A percentile compares a stretch with the other conserved stretches of the same genome.
phyloP scores from a whole-genome alignment of 768 basidiomycete genomes.

The Suillus placidus region DNA sequence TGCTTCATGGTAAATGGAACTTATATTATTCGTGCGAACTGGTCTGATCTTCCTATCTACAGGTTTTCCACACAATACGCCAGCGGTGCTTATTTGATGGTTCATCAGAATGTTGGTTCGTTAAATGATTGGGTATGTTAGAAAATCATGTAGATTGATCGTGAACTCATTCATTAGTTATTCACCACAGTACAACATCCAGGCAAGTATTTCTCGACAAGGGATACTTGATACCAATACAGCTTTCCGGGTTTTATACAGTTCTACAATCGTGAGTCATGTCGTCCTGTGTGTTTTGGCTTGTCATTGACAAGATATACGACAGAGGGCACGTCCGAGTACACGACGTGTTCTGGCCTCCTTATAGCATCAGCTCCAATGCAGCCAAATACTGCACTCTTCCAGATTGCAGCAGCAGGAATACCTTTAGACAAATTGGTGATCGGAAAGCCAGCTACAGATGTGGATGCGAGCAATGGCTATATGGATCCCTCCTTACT shows the following conservation, averaged over 20 bases:
- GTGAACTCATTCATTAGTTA: background rate
- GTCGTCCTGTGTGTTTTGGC: background rate
- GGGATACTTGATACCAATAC: background rate
- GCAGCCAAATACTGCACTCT: conserved; percentile 48
- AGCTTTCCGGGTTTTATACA: conserved; percentile 27
- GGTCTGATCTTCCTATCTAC: background rate
- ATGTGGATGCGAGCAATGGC: too few relatives aligned
- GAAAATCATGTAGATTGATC: background rate
- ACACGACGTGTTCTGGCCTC: conserved; percentile 41
- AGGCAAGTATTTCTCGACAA: conserved; percentile 1
- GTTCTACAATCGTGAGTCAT: conserved; percentile 40
- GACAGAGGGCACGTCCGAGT: conserved; percentile 40
- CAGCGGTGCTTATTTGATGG: conserved; percentile 43
- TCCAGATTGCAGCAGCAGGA: conserved; percentile 54
- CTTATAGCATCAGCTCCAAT: conserved; percentile 40
- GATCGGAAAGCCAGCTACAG: too few relatives aligned
- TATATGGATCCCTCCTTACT: too few relatives aligned
- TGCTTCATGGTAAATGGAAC: conserved; percentile 40
- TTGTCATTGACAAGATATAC: background rate
- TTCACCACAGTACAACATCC: conserved; percentile 16
- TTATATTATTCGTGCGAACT: background rate
- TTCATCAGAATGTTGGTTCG: conserved; percentile 42
- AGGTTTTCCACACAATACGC: conserved; percentile 42
- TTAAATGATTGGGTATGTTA: conserved; percentile 46
- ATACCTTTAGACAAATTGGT: too few relatives aligned